Conservation (phyloP, 2,329 filamentous ascomycete species). For the Penicillium fuscoglaucum region DNA sequence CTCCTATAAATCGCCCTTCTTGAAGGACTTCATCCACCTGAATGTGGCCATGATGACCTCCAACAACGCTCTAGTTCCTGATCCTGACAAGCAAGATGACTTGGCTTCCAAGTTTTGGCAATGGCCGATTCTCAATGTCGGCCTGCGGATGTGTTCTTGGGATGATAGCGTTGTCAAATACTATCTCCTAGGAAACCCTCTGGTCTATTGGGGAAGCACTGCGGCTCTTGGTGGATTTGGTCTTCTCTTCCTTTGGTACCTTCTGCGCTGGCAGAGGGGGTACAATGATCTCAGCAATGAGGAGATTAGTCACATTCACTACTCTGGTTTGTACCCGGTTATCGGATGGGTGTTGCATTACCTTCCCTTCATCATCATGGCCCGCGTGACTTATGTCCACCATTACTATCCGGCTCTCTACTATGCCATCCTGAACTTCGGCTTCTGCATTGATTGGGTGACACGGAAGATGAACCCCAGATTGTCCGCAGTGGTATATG, state of each 20-base stretch:
- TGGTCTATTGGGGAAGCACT: constrained; percentile 94
- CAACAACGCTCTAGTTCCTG: constrained; percentile 95
- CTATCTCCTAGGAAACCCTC: constrained; percentile 94
- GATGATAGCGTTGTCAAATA: constrained; percentile 95
- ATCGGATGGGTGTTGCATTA: constrained; percentile 97
- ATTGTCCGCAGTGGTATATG: constrained; percentile 70
- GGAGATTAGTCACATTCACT: constrained; percentile 94
- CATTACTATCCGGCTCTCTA: constrained; percentile 99
- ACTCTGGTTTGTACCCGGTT: constrained; percentile 85
- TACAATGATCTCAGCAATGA: constrained; percentile 75
- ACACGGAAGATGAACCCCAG: constrained; percentile 65
- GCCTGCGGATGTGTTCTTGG: constrained; percentile 98
- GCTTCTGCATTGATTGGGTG: constrained; percentile 85
- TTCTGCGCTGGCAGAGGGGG: constrained; percentile 93
- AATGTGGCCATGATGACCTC: constrained; percentile 99
- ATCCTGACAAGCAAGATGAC: constrained; percentile 98
- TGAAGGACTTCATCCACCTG: constrained; percentile 95
- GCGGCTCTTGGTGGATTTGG: constrained; percentile 72
- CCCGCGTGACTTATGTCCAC: constrained; percentile 97
- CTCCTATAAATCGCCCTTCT: constrained; percentile 93
- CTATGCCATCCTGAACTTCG: constrained; percentile 87
- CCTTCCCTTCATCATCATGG: constrained; percentile 94
- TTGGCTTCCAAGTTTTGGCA: constrained; percentile 97
- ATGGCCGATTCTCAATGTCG: constrained; percentile 94
- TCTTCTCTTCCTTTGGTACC: constrained; percentile 76